These are phyloP conservation scores for Trichoderma polysporum DNA, from an alignment of 2,329 filamentous ascomycete species.

Conservation along the genomic window DNA sequence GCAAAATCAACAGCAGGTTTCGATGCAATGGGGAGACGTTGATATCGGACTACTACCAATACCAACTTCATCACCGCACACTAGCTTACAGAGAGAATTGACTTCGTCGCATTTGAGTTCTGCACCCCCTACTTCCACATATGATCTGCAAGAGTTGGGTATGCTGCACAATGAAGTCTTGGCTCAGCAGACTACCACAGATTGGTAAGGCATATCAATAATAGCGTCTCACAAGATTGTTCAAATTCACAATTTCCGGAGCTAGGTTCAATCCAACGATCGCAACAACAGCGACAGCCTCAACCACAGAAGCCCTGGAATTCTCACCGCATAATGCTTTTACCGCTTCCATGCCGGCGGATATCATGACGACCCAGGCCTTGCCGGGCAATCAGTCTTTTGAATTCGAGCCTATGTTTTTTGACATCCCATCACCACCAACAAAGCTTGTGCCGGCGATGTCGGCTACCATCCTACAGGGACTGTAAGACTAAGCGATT, in stretches of 20 bases:
- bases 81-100: not conserved
- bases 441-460: not conserved
- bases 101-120: not conserved
- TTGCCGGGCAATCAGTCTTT: not conserved
- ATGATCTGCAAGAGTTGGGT: not conserved
- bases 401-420: not conserved
- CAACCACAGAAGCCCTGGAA: not conserved
- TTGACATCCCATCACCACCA: not conserved
- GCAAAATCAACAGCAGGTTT: not conserved
- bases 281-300: not conserved
- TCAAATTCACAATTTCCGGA: not conserved
- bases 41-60: not conserved
- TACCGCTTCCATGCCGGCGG: not conserved
- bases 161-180: not conserved
- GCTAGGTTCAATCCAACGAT: not conserved
- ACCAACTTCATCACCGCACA: not conserved
- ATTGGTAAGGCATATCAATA: not conserved
- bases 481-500: not conserved
- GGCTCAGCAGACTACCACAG: not conserved
- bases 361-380: not conserved
- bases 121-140: not conserved
- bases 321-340: not conserved
- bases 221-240: not conserved
- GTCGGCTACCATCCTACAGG: not conserved
- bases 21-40: slow-evolving; percentile 3